Conservation (phyloP, 441 rosid species). For the Gossypium aridum region DNA sequence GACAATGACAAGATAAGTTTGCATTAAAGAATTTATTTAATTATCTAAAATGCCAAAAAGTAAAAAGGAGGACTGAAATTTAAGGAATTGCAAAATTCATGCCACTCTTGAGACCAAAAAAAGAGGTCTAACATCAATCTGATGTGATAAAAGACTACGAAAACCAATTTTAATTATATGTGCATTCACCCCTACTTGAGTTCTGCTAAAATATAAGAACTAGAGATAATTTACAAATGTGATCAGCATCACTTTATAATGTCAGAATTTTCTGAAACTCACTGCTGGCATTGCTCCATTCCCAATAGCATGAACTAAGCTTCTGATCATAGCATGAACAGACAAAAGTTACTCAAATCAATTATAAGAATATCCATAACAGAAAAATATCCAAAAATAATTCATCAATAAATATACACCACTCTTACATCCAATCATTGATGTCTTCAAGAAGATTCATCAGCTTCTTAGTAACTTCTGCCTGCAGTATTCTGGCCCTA, state of each 20-base stretch:
- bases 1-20: not conserved
- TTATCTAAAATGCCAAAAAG: not conserved
- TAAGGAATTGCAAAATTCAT: not conserved
- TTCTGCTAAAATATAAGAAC: not conserved
- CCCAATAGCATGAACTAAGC: not conserved
- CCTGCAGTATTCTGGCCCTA: constrained; percentile 77
- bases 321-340: no score
- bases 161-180: not conserved
- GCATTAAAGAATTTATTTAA: not conserved
- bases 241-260: not conserved
- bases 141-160: not conserved
- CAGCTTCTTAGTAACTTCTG: constrained; percentile 73
- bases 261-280: not conserved
- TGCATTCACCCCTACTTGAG: not conserved
- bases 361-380: no score
- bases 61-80: not conserved
- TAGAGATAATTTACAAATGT: not conserved
- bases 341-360: not conserved
- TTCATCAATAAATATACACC: not conserved
- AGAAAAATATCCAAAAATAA: not conserved
- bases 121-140: not conserved
- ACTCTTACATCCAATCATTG: constrained; percentile 74
- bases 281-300: not conserved
- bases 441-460: constrained; percentile 89
- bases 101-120: not conserved